Base-by-base conservation (phyloP, 2,329 filamentous ascomycete genomes). In the Phyllosticta citriasiana region DNA sequence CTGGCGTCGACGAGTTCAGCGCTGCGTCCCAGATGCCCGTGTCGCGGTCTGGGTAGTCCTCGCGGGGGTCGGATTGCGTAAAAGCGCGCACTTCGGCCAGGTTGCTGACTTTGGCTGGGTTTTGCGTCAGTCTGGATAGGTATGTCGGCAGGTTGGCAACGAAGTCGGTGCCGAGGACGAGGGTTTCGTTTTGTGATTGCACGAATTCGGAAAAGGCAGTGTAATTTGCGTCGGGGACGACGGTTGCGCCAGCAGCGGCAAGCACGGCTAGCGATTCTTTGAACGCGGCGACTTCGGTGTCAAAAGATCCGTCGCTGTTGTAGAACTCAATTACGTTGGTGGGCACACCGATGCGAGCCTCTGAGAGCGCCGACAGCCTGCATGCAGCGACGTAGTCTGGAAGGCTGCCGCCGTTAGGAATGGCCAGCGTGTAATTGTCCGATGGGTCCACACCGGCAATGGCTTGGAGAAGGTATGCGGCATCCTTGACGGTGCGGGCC, bases 341-440 rank as follows among this genome's bases (percentile, higher is more conserved):
- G 0, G 86, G 83, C 3, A 89, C 78, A 3, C 87, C 87, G 26
- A 89, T 84, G 1, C 85, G 79, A 58, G 82, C 82, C 7, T 83
- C 84, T 10, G 72, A 63, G 0, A 88, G 74, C 0, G 79, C 78
- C 12, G 77, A 77, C 22, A 77, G 71, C 22, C 82, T 77, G 67
- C 85, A 82, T 0, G 85, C 82, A 2, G 75, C 77, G 8, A 83
- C 79, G 65, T 88, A 89, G 69, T 89, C 77, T 0, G 85, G 85
- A 1, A 81, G 69, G 0, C 65, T 71, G 24, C 76, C 74, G 63
- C 50, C 50, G 25, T 22, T 63, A 0, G 86, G 87, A 27, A 84
- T 86, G 0, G 80, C 79, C 12, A 74, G 75, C 0, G 82, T 84
- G 70, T 84, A 84, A 65, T 84, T 84, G 66, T 84, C 82, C 33